Evolutionary conservation across 495 filamentous ascomycete species (phyloP), one percentile per base, ranked within the genome.

Genomic region (Geoglossum glabrum): DNA sequence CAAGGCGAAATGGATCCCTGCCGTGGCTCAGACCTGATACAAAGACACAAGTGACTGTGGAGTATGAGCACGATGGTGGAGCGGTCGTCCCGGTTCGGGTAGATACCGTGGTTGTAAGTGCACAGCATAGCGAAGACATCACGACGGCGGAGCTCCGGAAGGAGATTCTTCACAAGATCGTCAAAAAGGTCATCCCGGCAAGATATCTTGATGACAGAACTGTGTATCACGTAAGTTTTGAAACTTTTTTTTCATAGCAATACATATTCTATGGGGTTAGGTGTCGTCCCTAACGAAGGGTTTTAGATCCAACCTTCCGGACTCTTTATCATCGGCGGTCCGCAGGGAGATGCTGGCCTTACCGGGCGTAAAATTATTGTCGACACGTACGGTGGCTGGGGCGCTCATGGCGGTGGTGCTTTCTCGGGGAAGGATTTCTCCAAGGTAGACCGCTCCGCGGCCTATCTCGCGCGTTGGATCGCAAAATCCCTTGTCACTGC

Each of bases 391-490:
- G 92, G 92, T 76, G 92, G 92, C 66, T 98, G 92, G 92, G 92
- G 92, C 76, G 92, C 92, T 64, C 92, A 98, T 78, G 92, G 92
- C 79, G 92, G 92, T 76, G 92, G 92, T 80, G 92, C 92, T 72
- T 98, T 98, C 85, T 97, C 92, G 68, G 92, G 92, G 69, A 98
- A 98, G 82, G 92, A 98, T 72, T 98, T 95, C 85, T 95, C 88
- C 75, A 98, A 98, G 79, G 92, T 98, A 73, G 92, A 98, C 71
- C 86, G 92, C 64, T 96, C 90, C 31, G 92, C 92, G 63, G 92
- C 92, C 66, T 98, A 98, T 76, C 80, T 95, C 63, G 89, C 83
- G 65, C 87, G 92, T 65, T 98, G 92, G 92, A 86, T 98, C 71
- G 92, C 92, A 70, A 98, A 98, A 82, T 98, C 92, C 45, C 78